Base-by-base conservation (phyloP, 139 green algal genomes). In the Nannochloris sp. region DNA sequence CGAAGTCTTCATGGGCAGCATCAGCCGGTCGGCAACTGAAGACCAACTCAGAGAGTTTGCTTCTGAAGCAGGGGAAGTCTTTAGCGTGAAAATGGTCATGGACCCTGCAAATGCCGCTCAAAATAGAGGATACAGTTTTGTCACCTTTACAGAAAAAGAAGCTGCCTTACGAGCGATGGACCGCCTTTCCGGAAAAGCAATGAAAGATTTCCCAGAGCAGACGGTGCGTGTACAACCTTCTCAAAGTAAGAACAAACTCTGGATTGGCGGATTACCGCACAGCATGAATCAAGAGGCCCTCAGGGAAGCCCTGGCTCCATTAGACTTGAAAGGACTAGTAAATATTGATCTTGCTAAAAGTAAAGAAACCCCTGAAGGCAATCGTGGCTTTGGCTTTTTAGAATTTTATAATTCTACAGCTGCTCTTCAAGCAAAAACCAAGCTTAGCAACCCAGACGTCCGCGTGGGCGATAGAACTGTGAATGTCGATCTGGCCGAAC, bases 331-430 rank as follows among this genome's bases (percentile, higher is more conserved):
- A 87, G 84, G 82, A 35, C 15, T 88, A 7, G 51, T 79, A 54
- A 61, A 67, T 13, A 48, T 90, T 15, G 81, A 92, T 35, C 64
- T 93, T 45, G 58, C 85, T 34, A 77, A 79, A 61, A 78, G 81
- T 61, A 80, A 74, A 57, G 85, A 92, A 10, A 56, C 67, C 32
- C 73, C 80, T 8, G 75, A 81, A 23, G 51, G 70, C n/a, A 92
- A 87, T 68, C 74, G 90, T 4, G 90, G 90, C 62, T 97, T 96
- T 71, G 83, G 71, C 35, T 97, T 97, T 64, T 24, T 92, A 2
- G 81, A 89, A 35, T 95, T 95, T 65, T 94, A 96, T 81, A 97
- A 97, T 75, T 68, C 93, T 33, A 74, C 83, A 0, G 84, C 77
- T 35, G 90, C 90, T 4, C 70, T 84, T 12, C n/a, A 56, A 8